Percentiles rank a stretch among this genome's conserved stretches.
Conservation (phyloP, 2,329 filamentous ascomycete genomes). For the Paracoccidioides brasiliensis region DNA sequence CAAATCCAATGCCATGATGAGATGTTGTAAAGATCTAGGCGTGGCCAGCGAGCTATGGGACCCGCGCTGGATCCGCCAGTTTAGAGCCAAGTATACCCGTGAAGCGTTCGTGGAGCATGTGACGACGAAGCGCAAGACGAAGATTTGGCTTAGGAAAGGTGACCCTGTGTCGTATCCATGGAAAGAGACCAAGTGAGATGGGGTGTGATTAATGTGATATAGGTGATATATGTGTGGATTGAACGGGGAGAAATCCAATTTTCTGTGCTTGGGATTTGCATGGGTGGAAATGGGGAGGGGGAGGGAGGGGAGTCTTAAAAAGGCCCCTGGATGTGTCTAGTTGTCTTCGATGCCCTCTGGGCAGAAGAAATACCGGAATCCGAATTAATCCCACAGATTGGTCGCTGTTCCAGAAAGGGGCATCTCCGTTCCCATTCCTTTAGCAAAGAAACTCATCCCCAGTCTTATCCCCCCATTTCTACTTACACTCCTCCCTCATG, state of each 20-base stretch:
- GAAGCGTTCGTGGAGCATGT: conserved; percentile 86
- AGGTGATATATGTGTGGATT: neutral
- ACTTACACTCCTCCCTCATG: too few relatives aligned
- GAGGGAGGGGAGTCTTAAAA: conserved; percentile 8
- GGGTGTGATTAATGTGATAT: neutral
- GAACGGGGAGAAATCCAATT: neutral
- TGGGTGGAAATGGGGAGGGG: conserved; percentile 3
- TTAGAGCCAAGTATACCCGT: conserved; percentile 58
- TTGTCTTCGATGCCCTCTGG: neutral
- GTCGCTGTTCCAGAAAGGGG: too few relatives aligned
- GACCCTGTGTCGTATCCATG: conserved; percentile 56
- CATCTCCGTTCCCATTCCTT: too few relatives aligned
- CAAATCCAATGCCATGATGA: conserved; percentile 95
- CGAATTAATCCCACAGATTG: too few relatives aligned
- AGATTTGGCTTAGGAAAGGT: conserved; percentile 77
- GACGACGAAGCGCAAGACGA: conserved; percentile 74
- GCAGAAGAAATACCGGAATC: neutral
- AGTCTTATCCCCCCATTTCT: too few relatives aligned
- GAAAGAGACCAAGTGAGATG: conserved; percentile 31
- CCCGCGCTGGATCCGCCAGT: conserved; percentile 74
- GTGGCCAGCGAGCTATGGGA: conserved; percentile 96
- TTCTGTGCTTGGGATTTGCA: neutral
- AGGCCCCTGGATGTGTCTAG: neutral
- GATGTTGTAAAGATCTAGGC: conserved; percentile 95
- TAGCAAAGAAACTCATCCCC: too few relatives aligned